phyloP scores from a whole-genome alignment of 495 filamentous ascomycete genomes.

The Trichoderma asperelloides region DNA sequence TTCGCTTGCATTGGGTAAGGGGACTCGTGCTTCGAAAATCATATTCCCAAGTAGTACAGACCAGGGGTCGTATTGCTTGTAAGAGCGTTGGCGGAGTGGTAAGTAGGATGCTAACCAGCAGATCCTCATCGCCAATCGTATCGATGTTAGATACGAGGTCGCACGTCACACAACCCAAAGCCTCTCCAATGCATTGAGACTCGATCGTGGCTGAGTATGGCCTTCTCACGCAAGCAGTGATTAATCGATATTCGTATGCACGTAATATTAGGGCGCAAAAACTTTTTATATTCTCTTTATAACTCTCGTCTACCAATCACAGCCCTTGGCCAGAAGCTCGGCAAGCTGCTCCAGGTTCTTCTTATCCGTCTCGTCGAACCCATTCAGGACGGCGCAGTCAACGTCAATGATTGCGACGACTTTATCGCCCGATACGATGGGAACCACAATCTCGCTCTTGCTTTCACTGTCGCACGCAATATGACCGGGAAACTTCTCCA shows the following conservation, averaged over 20 bases:
- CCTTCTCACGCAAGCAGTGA: not conserved
- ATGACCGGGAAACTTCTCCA: constrained; percentile 72
- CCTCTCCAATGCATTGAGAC: not conserved
- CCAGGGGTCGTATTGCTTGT: too few species aligned
- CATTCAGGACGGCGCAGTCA: constrained; percentile 60
- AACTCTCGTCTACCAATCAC: constrained; percentile 54
- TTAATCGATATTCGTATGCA: not conserved
- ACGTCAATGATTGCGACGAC: constrained; percentile 84
- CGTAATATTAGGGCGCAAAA: not conserved
- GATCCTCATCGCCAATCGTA: not conserved
- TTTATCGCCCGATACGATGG: constrained; percentile 48
- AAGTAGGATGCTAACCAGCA: not conserved
- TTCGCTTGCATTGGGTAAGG: not conserved
- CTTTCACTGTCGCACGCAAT: constrained; percentile 83
- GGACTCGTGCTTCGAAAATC: not conserved
- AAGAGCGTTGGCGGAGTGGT: too few species aligned
- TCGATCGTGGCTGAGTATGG: not conserved
- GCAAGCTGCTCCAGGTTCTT: constrained; percentile 63
- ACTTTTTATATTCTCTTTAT: not conserved
- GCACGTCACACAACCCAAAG: not conserved
- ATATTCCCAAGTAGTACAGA: not conserved
- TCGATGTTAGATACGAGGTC: not conserved
- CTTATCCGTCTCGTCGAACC: constrained; percentile 72
- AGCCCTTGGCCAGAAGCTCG: constrained; percentile 50
- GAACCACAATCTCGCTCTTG: constrained; percentile 86